Base-by-base conservation (phyloP, 164 flowering plant genomes). In the Nelumbo lutea region DNA sequence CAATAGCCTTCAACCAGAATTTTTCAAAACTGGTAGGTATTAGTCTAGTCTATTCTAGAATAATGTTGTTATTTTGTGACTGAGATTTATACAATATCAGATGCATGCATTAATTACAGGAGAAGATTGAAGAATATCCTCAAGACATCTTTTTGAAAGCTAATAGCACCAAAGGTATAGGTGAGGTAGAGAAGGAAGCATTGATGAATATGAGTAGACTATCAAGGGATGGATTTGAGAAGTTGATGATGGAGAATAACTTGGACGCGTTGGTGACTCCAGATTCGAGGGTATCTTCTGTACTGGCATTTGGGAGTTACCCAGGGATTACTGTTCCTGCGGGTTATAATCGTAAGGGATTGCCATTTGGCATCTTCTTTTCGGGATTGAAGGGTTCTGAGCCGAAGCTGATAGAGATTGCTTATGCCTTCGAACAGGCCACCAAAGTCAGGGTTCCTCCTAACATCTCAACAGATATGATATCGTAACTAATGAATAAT, bases 261-360 rank as follows among this genome's bases (percentile, higher is more conserved):
- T 68, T 84, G 65, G 89, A 84, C 53, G 91, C 91, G 3, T 10
- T 85, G 76, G 84, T 85, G 62, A 68, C 79, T 42, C 74, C 81
- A 0, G 60, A 66, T 0, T 1, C n/a, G 1, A 45, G 9, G 14
- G 67, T 42, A 42, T 4, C 65, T 42, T 4, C 62, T 6, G 47
- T 85, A 41, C 74, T 85, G 42, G 87, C 84, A 3, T 75, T 80
- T 52, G 87, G 86, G 9, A 87, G 86, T 10, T 81, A 45, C 58
- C 91, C 89, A 0, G 89, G 78, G 56, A 84, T 87, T 6, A 76
- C 58, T 59, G 81, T 85, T 38, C 88, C 92, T 1, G 90, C 86
- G 0, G 90, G 85, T 3, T 84, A 83, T 70, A 80, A 70, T 5
- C 11, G 2, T 1, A 9, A 81, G 0, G 88, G 88, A 6, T 48